Evolutionary conservation across 495 filamentous ascomycete genomes (phyloP).

Genomic region (Jackrogersella multiformis): DNA sequence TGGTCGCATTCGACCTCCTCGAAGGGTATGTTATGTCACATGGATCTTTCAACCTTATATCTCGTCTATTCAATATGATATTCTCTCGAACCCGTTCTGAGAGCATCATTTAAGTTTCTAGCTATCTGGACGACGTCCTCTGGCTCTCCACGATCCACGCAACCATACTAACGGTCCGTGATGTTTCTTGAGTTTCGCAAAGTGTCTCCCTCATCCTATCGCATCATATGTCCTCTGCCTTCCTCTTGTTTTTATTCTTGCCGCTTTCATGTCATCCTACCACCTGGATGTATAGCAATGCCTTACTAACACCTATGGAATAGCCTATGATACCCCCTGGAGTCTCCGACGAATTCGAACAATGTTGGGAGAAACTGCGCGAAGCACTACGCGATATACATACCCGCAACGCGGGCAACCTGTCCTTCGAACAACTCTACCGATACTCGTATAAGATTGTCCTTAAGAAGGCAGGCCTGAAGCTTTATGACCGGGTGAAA

Average conservation of each 20-base stretch:
- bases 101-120: slow-evolving; percentile 6
- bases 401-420: slow-evolving; percentile 84
- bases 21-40: slow-evolving; percentile 66
- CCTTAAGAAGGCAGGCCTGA: slow-evolving; percentile 81
- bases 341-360: slow-evolving; percentile 72
- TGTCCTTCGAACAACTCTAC: slow-evolving; percentile 97
- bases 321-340: slow-evolving; percentile 28
- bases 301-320: slow-evolving; percentile 1
- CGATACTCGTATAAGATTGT: slow-evolving; percentile 97
- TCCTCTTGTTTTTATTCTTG: neutral
- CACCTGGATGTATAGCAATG: neutral
- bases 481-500: slow-evolving; percentile 83
- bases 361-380: slow-evolving; percentile 77
- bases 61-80: slow-evolving; percentile 1
- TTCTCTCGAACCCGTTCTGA: slow-evolving; percentile 39
- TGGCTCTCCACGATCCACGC: slow-evolving; percentile 2
- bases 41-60: slow-evolving; percentile 6
- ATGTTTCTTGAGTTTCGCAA: slow-evolving; percentile 19
- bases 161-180: slow-evolving; percentile 15
- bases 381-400: slow-evolving; percentile 86
- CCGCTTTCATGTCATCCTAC: neutral
- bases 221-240: neutral
- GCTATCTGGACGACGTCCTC: slow-evolving; percentile 7
- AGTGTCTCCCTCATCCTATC: neutral
- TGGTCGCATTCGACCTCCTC: slow-evolving; percentile 74